phyloP scores from a whole-genome alignment of 345 rosid genomes.

The Aquilaria yunnanensis region DNA sequence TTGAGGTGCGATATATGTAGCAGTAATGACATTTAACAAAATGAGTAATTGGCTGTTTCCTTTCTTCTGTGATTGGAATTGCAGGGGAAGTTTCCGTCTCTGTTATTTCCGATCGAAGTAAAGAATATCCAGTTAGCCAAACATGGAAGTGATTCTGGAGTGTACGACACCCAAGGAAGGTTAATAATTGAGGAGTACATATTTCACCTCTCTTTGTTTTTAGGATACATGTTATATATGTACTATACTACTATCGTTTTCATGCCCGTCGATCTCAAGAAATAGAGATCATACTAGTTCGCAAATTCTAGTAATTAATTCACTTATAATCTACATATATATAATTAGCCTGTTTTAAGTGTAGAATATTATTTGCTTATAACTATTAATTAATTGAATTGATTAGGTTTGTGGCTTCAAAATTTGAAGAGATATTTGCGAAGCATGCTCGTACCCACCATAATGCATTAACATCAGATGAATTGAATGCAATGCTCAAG shows the following conservation, averaged over 20 bases:
- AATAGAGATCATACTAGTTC: neutral
- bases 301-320: neutral
- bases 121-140: slow-evolving; percentile 59
- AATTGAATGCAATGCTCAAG: slow-evolving; percentile 39
- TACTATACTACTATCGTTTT: neutral
- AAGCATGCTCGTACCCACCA: slow-evolving; percentile 42
- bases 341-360: neutral
- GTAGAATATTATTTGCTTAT: too few relatives aligned
- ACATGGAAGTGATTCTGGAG: slow-evolving; percentile 86
- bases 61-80: slow-evolving; percentile 1
- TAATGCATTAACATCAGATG: slow-evolving; percentile 42
- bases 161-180: slow-evolving; percentile 82
- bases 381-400: neutral
- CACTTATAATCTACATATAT: neutral
- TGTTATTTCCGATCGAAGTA: slow-evolving; percentile 62
- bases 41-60: too few relatives aligned
- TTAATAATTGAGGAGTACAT: neutral
- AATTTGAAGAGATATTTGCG: slow-evolving; percentile 69
- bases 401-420: slow-evolving; percentile 53
- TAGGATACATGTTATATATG: neutral
- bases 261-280: neutral
- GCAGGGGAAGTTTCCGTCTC: slow-evolving; percentile 66
- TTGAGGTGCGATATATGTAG: too few relatives aligned
- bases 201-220: neutral
- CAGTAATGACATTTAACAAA: too few relatives aligned